phyloP scores from a whole-genome alignment of 768 basidiomycete genomes.

The Neoboletus magnificus region DNA sequence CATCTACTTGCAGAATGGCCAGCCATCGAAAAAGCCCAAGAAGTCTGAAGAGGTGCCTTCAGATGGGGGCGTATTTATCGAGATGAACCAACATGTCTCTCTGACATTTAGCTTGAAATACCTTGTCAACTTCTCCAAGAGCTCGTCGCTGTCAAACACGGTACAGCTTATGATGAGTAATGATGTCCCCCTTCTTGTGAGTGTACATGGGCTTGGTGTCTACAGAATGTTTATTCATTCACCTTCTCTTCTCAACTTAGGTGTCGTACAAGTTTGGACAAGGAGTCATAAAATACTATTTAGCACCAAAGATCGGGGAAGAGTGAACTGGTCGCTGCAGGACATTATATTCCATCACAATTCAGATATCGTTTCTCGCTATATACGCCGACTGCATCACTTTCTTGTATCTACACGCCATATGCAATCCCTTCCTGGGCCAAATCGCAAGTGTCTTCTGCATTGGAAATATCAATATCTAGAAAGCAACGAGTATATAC shows the following conservation, averaged over 20 bases:
- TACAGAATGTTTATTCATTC: background rate
- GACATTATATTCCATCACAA: slow-evolving; percentile 5
- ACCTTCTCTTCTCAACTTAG: slow-evolving; percentile 34
- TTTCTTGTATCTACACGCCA: slow-evolving; percentile 14
- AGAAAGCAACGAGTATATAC: slow-evolving; percentile 15
- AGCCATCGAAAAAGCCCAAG: slow-evolving; percentile 58
- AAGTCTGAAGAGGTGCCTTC: slow-evolving; percentile 54
- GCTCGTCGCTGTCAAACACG: slow-evolving; percentile 62
- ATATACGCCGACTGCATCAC: slow-evolving; percentile 8
- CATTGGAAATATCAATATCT: background rate
- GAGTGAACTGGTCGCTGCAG: slow-evolving; percentile 42
- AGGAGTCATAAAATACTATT: slow-evolving; percentile 89
- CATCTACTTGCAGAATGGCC: slow-evolving; percentile 22
- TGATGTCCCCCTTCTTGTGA: slow-evolving; percentile 83
- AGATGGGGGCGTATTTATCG: slow-evolving; percentile 63
- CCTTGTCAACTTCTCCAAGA: slow-evolving; percentile 95
- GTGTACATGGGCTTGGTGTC: slow-evolving; percentile 20
- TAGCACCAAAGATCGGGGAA: slow-evolving; percentile 93
- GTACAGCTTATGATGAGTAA: slow-evolving; percentile 89
- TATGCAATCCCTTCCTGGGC: background rate
- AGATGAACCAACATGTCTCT: slow-evolving; percentile 87
- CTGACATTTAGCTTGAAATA: slow-evolving; percentile 97
- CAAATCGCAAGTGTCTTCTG: background rate
- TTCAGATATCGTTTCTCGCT: slow-evolving; percentile 11
- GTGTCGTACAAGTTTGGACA: slow-evolving; percentile 88